Evolutionary conservation across 306 rosid genomes (phyloP), one percentile per base, ranked within the genome.

Genomic region (Betula pendula): DNA sequence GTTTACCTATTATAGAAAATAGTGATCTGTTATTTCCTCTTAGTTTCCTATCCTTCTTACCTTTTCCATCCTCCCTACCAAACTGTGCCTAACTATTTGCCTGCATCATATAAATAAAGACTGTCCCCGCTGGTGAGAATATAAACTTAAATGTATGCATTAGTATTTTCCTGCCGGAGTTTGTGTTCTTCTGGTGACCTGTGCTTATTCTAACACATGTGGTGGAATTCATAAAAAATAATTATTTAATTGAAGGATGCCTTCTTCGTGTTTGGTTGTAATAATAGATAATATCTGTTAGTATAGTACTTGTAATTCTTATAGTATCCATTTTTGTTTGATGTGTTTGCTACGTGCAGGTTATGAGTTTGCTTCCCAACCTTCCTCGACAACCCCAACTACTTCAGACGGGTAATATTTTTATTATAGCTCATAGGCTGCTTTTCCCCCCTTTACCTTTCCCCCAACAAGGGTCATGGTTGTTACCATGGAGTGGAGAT

Each of bases 301-400:
- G 45, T 74, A 53, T 49, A 35, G 75, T 45, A 45, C 15, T 38
- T 38, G 8, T 38, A 48, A 45, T 59, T 19, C 79, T 42, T 63
- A 43, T 9, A 68, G 47, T 63, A 70, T 43, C 2, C 67, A 55
- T 77, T 7, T 44, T 53, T 31, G 63, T 49, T 33, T 53, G 58
- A 22, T 82, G 70, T 82, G 79, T 75, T 69, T 72, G 53, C 63
- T 75, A 76, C 74, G 48, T 51, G 45, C 88, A 96, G 99, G 84
- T 96, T 72, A 96, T 96, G 96, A 83, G 65, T 43, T 83, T 92
- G 77, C 91, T 96, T 80, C 88, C 96, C 35, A 89, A 88, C 80
- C 93, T 96, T 76, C 96, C 97, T 53, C 93, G 78, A 76, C 97
- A 93, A 79, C 92, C 94, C 74, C 98, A 91, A 78, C 88, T 96